Percentiles rank a stretch among this genome's conserved stretches.
These are phyloP conservation scores for Cronartium quercuum DNA, from an alignment of 1,284 basidiomycete genomes.

Conservation along the genomic window DNA sequence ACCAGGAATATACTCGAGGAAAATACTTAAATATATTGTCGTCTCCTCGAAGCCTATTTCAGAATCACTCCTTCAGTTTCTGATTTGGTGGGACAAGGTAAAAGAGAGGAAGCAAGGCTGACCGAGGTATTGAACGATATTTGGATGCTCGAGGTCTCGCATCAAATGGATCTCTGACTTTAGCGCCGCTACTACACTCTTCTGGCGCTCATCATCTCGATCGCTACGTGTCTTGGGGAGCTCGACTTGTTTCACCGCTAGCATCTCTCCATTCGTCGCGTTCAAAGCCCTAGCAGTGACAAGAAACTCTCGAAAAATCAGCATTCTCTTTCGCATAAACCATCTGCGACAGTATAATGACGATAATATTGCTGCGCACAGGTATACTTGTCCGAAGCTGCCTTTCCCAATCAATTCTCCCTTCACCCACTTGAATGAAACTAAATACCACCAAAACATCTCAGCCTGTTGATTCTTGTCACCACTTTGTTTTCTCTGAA, in stretches of 20 bases:
- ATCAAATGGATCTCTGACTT: conserved; percentile 91
- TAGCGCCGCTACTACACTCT: conserved; percentile 78
- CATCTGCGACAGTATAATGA: background rate
- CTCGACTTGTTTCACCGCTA: conserved; percentile 99
- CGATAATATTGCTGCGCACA: conserved; percentile 48
- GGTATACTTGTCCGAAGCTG: conserved; percentile 91
- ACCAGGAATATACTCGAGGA: conserved; percentile 96
- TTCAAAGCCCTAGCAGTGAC: conserved; percentile 62
- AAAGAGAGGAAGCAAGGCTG: conserved; percentile 34
- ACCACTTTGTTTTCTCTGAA: background rate
- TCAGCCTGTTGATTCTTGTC: too few species aligned
- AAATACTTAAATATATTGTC: conserved; percentile 85
- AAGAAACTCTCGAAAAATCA: background rate
- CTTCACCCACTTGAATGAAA: conserved; percentile 96
- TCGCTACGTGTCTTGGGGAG: conserved; percentile 83
- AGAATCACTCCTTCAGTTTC: background rate
- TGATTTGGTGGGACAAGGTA: background rate
- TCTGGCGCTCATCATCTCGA: conserved; percentile 76
- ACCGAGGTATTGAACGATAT: conserved; percentile 95
- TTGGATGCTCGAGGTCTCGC: conserved; percentile 91
- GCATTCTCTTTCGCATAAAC: background rate
- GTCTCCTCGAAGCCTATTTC: conserved; percentile 73
- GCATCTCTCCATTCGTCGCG: conserved; percentile 97
- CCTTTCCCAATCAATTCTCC: conserved; percentile 96
- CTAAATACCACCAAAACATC: conserved; percentile 50